A percentile compares a stretch with the other conserved stretches of the same genome.
Conservation (phyloP, 805 yeast species). For the Ogataea parapolymorpha region DNA sequence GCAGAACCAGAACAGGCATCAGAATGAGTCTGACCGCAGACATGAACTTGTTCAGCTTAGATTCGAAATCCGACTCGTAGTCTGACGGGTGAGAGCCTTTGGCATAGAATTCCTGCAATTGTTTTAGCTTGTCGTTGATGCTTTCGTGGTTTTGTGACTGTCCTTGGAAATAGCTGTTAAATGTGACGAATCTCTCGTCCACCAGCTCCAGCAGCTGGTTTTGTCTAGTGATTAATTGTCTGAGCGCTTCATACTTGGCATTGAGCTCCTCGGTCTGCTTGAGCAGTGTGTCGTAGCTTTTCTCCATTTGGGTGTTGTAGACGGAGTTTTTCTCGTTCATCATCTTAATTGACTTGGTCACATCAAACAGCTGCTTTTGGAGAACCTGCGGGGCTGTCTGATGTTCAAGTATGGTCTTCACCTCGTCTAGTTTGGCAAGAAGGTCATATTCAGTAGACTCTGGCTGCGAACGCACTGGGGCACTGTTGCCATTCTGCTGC, state of each 20-base stretch:
- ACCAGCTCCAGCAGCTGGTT: constrained; percentile 15
- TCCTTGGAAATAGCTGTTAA: constrained; percentile 17
- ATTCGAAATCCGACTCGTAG: constrained; percentile 18
- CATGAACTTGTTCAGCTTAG: constrained; percentile 15
- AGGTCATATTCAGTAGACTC: constrained; percentile 4
- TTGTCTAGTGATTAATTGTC: constrained; percentile 13
- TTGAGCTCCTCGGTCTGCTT: constrained; percentile 13
- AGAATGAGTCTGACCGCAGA: constrained; percentile 23
- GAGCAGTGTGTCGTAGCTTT: constrained; percentile 7
- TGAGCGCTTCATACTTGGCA: constrained; percentile 13
- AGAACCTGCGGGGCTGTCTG: constrained; percentile 11
- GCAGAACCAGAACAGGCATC: constrained; percentile 39
- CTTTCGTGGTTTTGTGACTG: constrained; percentile 21
- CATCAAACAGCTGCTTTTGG: constrained; percentile 23
- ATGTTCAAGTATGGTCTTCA: constrained; percentile 6
- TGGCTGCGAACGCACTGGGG: neutral
- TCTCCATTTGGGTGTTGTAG: constrained; percentile 3
- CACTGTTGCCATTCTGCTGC: constrained; percentile 13
- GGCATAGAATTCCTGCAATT: constrained; percentile 15
- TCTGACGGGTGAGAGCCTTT: constrained; percentile 2
- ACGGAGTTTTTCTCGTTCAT: constrained; percentile 10
- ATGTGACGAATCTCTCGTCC: constrained; percentile 14
- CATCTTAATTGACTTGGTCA: constrained; percentile 17
- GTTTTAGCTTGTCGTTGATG: constrained; percentile 15
- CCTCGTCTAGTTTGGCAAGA: constrained; percentile 6